A percentile compares a stretch with the other conserved stretches of the same genome.
Conservation (phyloP, 768 basidiomycete genomes). For the Terana coerulea region DNA sequence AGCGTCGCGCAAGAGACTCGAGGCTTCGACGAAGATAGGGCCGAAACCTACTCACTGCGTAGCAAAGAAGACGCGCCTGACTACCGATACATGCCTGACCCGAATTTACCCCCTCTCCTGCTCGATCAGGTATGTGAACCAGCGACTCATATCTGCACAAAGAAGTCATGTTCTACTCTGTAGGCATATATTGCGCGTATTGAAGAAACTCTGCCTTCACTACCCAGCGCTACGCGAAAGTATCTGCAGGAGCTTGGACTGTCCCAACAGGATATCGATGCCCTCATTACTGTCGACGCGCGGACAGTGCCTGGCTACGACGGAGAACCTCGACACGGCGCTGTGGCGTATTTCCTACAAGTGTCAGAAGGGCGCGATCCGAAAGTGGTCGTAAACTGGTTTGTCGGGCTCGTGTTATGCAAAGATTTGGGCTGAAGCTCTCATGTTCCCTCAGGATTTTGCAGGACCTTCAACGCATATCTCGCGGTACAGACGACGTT, state of each 20-base stretch:
- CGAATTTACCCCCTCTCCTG: slow-evolving; percentile 78
- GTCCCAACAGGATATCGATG: slow-evolving; percentile 62
- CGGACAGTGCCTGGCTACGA: slow-evolving; percentile 61
- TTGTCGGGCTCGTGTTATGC: too few relatives aligned
- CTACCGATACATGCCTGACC: slow-evolving; percentile 98
- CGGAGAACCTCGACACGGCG: slow-evolving; percentile 47
- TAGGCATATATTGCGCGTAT: slow-evolving; percentile 64
- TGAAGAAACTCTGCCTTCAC: slow-evolving; percentile 58
- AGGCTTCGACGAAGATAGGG: slow-evolving; percentile 79
- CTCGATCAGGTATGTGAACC: slow-evolving; percentile 35
- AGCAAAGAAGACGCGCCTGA: slow-evolving; percentile 94
- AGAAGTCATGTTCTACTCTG: background rate
- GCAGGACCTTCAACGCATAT: too few relatives aligned
- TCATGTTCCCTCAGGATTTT: slow-evolving; percentile 7
- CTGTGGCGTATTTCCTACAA: slow-evolving; percentile 79
- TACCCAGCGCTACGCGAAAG: slow-evolving; percentile 60
- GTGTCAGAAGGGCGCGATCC: slow-evolving; percentile 57
- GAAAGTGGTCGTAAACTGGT: slow-evolving; percentile 85
- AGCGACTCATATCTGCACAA: background rate
- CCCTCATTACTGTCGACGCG: slow-evolving; percentile 71
- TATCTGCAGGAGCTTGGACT: slow-evolving; percentile 57
- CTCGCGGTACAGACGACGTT: too few relatives aligned
- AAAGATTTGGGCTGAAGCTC: background rate
- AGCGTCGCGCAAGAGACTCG: slow-evolving; percentile 81
- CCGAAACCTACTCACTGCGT: slow-evolving; percentile 77